Conservation (phyloP, 805 yeast species). For the Starmerella tilneyi region DNA sequence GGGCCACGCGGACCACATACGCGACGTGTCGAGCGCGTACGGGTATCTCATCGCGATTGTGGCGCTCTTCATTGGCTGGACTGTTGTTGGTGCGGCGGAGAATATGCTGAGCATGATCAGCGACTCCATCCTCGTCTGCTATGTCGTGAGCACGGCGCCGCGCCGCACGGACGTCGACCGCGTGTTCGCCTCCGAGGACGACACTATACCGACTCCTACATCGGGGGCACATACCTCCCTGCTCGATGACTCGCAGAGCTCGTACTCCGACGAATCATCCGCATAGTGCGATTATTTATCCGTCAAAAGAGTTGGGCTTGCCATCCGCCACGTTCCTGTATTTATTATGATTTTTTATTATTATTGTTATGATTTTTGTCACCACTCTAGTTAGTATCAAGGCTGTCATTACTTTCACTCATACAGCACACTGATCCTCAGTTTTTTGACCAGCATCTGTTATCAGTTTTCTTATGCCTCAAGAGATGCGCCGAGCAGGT, state of each 20-base stretch:
- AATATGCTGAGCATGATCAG: constrained; percentile 33
- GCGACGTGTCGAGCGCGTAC: constrained; percentile 31
- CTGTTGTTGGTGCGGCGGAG: constrained; percentile 37
- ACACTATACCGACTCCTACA: neutral
- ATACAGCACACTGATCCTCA: too few relatives aligned
- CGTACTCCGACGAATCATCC: constrained; percentile 1
- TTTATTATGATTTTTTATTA: neutral
- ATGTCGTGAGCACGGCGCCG: constrained; percentile 29
- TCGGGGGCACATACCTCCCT: neutral
- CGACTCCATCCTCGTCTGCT: constrained; percentile 32
- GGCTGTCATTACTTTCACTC: too few relatives aligned
- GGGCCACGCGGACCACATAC: constrained; percentile 33
- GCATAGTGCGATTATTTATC: neutral
- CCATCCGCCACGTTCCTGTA: neutral
- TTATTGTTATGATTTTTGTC: neutral
- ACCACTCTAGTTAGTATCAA: too few relatives aligned
- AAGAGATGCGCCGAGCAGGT: too few relatives aligned
- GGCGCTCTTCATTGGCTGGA: constrained; percentile 36
- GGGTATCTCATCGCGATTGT: constrained; percentile 35
- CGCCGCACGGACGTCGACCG: constrained; percentile 30
- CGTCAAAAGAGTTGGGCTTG: neutral
- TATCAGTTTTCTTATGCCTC: too few relatives aligned
- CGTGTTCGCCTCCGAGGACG: constrained; percentile 14
- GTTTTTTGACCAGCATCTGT: too few relatives aligned
- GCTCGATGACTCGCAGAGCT: neutral